Evolutionary conservation across 805 yeast genomes (phyloP).

Genomic region (Hanseniaspora singularis): DNA sequence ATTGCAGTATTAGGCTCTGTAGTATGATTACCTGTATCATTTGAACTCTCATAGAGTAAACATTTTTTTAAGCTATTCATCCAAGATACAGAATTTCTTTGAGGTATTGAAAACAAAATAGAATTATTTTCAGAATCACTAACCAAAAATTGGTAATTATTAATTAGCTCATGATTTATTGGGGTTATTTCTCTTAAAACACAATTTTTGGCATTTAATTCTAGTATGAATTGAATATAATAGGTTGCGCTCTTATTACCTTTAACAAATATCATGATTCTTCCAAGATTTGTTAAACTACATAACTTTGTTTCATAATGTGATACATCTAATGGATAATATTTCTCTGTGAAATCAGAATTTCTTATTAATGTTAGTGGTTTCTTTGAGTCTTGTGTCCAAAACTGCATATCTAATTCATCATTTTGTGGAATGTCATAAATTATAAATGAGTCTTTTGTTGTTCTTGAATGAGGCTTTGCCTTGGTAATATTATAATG

Average conservation of each 20-base stretch:
- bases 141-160: conserved; percentile 36
- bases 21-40: conserved; percentile 6
- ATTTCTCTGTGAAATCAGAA: conserved; percentile 1
- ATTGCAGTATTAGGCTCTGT: conserved; percentile 3
- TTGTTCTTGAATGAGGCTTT: not conserved
- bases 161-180: conserved; percentile 31
- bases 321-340: conserved; percentile 3
- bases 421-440: conserved; percentile 4
- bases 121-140: conserved; percentile 35
- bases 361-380: not conserved
- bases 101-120: conserved; percentile 47
- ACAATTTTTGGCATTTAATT: conserved; percentile 40
- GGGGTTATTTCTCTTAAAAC: conserved; percentile 47
- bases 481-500: not conserved
- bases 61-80: conserved; percentile 29
- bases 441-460: conserved; percentile 2
- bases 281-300: conserved; percentile 50
- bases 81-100: conserved; percentile 44
- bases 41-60: conserved; percentile 9
- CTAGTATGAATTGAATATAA: conserved; percentile 43
- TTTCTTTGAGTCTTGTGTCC: not conserved
- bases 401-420: conserved; percentile 1
- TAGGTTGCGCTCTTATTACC: conserved; percentile 27
- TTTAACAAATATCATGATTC: conserved; percentile 42
- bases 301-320: conserved; percentile 38